Evolutionary conservation across 2,329 filamentous ascomycete species (phyloP), one percentile per base, ranked within the genome.

Genomic region (Cercospora sp.): DNA sequence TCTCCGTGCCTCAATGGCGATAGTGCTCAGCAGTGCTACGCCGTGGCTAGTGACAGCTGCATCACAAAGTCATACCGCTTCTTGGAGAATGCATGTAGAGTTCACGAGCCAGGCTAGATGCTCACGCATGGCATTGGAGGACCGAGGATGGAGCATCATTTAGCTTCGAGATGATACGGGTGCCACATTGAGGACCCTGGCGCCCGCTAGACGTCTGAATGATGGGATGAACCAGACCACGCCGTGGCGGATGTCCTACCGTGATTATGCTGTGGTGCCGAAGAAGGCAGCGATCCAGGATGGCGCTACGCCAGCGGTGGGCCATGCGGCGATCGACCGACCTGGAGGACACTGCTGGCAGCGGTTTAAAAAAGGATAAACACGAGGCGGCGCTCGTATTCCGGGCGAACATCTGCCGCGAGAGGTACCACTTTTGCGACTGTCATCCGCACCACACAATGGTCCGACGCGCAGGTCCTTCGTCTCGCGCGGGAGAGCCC

Each of bases 381-480:
- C 45, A 64, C 62, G 51, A 64, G 62, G 62, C 51, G 40, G 24
- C 40, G 53, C 62, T 65, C 62, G 62, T 65, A 65, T 65, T 65
- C 51, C 51, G 51, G 37, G 49, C 49, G 51, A 40, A 45, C 18
- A 37, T 64, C 60, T 45, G 49, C 60, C 60, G 60, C 21, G 37
- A 60, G n/a, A 49, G 8, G 45, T 21, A 12, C 45, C 45, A 49
- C 18, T 49, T 24, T 21, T 49, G 45, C 57, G 57, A 60, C 30
- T 60, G 30, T 37, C 57, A 26, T 37, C 24, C 30, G 57, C 57
- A 21, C 57, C 57, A 18, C 16, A 30, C 21, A 30, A 58, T 32
- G 53, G 53, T n/a, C 57, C 18, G 57, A 60, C 57, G 18, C 12
- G 57, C 28, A 34, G n/a, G 37, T 21, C 18, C 9, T 6, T 16